Evolutionary conservation across 148 eudicot species (phyloP).

Genomic region (Heliosperma pusillum): DNA sequence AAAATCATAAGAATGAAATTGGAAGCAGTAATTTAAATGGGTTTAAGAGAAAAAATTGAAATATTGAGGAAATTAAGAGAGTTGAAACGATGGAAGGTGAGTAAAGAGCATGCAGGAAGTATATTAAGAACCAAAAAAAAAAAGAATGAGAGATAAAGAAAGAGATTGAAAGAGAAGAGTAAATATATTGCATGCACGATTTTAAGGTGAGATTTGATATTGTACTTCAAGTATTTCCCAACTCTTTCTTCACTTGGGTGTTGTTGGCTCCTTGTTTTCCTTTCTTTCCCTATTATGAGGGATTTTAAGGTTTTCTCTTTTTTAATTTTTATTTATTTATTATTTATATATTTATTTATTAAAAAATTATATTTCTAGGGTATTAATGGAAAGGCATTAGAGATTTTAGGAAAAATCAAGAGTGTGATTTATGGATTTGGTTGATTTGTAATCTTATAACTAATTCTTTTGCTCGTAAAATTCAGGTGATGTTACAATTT

Average conservation of each 20-base stretch:
- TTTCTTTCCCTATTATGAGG: constrained; percentile 4
- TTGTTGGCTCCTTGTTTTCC: background rate
- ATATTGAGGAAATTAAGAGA: background rate
- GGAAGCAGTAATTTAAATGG: background rate
- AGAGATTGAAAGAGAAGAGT: background rate
- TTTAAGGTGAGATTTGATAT: background rate
- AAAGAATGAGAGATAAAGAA: constrained; percentile 2
- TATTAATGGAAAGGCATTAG: too few relatives aligned
- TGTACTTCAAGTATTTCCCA: constrained; percentile 39
- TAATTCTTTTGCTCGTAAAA: too few relatives aligned
- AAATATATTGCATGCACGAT: constrained; percentile 50
- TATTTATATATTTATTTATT: too few relatives aligned
- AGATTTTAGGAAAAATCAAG: too few relatives aligned
- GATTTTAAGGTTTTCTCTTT: background rate
- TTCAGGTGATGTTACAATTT: too few relatives aligned
- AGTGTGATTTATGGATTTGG: too few relatives aligned
- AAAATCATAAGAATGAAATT: background rate
- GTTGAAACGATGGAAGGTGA: constrained; percentile 15
- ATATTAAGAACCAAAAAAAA: constrained; percentile 5
- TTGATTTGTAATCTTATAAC: too few relatives aligned
- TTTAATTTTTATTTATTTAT: too few relatives aligned
- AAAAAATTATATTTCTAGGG: too few relatives aligned
- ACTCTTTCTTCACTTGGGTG: constrained; percentile 12
- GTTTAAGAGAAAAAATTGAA: background rate
- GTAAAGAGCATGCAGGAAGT: constrained; percentile 11